These are phyloP conservation scores for Phytophthora rubi DNA, from an alignment of 352 stramenopile genomes.

Conservation along the genomic window DNA sequence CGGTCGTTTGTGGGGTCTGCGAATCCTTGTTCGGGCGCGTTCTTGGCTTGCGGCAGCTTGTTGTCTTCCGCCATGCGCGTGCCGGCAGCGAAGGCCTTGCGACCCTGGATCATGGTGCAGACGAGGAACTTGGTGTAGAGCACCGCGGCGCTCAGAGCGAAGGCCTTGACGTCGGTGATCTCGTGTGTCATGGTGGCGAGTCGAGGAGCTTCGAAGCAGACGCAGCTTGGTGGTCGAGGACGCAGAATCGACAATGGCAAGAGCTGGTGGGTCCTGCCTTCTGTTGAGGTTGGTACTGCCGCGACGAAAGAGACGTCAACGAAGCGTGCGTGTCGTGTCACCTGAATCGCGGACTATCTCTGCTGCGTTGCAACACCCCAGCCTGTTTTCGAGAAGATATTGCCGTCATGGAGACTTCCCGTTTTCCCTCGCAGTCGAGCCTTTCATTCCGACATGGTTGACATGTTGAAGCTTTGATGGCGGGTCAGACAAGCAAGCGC, in stretches of 20 bases:
- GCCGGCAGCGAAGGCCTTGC: conserved; percentile 53
- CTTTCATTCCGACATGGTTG: conserved; percentile 15
- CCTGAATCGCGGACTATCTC: conserved; percentile 22
- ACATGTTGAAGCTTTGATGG: conserved; percentile 26
- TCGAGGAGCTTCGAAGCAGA: conserved; percentile 10
- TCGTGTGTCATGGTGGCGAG: conserved; percentile 13
- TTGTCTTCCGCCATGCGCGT: conserved; percentile 55
- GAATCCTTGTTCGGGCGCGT: conserved; percentile 23
- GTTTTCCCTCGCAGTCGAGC: conserved; percentile 6
- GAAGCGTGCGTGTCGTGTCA: conserved; percentile 6
- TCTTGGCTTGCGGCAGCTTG: conserved; percentile 41
- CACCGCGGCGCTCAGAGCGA: conserved; percentile 52
- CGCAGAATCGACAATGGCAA: conserved; percentile 34
- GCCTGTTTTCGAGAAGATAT: conserved; percentile 32
- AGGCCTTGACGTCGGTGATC: conserved; percentile 40
- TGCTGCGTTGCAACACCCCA: conserved; percentile 25
- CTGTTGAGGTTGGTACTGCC: conserved; percentile 15
- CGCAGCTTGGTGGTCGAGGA: conserved; percentile 31
- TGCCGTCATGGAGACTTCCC: conserved; percentile 18
- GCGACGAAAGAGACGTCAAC: conserved; percentile 14
- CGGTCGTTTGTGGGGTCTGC: conserved; percentile 37
- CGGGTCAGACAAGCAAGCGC: conserved; percentile 5
- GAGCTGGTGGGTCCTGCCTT: conserved; percentile 2
- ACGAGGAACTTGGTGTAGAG: conserved; percentile 72
- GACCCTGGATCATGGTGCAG: conserved; percentile 55